Evolutionary conservation across 805 yeast species (phyloP).

Genomic region (Suhomyces sp.): DNA sequence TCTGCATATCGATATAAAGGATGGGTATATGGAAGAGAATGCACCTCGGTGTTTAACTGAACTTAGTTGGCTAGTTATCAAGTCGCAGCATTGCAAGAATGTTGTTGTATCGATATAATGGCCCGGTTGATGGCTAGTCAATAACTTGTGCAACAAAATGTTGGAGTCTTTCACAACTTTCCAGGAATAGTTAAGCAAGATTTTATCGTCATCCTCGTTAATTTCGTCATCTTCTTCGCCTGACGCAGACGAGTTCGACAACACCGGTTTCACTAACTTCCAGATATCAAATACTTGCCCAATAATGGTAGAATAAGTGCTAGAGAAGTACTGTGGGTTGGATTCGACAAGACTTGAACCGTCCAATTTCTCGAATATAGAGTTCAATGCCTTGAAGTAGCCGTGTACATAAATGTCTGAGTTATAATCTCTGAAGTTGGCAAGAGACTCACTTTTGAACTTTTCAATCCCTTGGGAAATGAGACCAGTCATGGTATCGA

Average conservation of each 20-base stretch:
- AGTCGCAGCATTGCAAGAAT: conserved; percentile 45
- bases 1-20: conserved; percentile 64
- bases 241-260: conserved; percentile 55
- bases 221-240: conserved; percentile 39
- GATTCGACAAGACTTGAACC: neutral
- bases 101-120: conserved; percentile 18
- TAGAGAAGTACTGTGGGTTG: neutral
- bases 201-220: conserved; percentile 39
- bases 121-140: conserved; percentile 21
- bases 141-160: conserved; percentile 45
- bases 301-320: conserved; percentile 14
- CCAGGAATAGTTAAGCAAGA: conserved; percentile 71
- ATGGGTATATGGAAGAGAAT: conserved; percentile 81
- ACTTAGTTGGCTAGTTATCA: conserved; percentile 64
- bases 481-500: neutral
- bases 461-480: neutral
- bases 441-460: neutral
- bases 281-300: conserved; percentile 34
- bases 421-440: neutral
- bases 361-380: conserved; percentile 30
- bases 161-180: conserved; percentile 78
- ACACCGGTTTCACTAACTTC: conserved; percentile 44
- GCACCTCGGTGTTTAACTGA: conserved; percentile 88
- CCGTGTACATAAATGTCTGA: conserved; percentile 52
- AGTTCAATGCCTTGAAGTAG: conserved; percentile 54